A percentile compares a stretch with the other conserved stretches of the same genome.
phyloP scores from a whole-genome alignment of 1,284 basidiomycete genomes.

The Cryptococcus jaspeensis region DNA sequence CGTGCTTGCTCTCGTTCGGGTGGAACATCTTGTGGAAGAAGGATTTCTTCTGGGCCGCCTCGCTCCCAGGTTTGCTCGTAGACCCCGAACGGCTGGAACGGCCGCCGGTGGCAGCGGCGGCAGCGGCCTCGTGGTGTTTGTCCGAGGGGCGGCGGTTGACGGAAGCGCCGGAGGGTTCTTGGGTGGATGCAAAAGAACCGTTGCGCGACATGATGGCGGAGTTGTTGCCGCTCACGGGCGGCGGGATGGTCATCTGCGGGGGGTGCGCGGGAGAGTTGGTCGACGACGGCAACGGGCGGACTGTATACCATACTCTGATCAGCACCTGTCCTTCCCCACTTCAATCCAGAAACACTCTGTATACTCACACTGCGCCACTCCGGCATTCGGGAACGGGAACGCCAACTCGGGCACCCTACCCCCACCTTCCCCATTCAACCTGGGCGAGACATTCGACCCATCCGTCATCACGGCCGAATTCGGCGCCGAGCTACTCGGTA shows the following conservation, averaged over 20 bases:
- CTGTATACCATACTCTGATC: background rate
- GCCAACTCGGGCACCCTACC: constrained; percentile 27
- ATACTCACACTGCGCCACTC: too few relatives aligned
- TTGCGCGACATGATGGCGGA: constrained; percentile 43
- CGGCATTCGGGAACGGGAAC: constrained; percentile 36
- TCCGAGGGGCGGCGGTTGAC: constrained; percentile 14
- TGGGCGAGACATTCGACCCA: constrained; percentile 7
- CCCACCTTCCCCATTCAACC: constrained; percentile 1
- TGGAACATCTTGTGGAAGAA: constrained; percentile 52
- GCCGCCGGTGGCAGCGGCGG: background rate
- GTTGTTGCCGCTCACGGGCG: constrained; percentile 15
- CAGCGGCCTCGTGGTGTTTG: constrained; percentile 16
- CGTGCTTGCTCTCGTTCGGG: constrained; percentile 35
- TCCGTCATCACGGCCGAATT: background rate
- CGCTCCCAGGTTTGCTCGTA: constrained; percentile 30
- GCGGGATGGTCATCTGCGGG: constrained; percentile 39
- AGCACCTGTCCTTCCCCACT: too few relatives aligned
- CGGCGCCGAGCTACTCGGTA: background rate
- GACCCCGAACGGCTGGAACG: constrained; percentile 21
- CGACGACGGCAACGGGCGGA: constrained; percentile 42
- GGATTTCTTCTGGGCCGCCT: constrained; percentile 45
- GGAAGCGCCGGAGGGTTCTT: background rate
- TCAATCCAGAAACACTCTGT: too few relatives aligned
- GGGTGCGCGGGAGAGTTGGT: constrained; percentile 22
- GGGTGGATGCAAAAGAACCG: constrained; percentile 29